Evolutionary conservation across 345 rosid species (phyloP).

Genomic region (Psidium friedrichsthalianum): DNA sequence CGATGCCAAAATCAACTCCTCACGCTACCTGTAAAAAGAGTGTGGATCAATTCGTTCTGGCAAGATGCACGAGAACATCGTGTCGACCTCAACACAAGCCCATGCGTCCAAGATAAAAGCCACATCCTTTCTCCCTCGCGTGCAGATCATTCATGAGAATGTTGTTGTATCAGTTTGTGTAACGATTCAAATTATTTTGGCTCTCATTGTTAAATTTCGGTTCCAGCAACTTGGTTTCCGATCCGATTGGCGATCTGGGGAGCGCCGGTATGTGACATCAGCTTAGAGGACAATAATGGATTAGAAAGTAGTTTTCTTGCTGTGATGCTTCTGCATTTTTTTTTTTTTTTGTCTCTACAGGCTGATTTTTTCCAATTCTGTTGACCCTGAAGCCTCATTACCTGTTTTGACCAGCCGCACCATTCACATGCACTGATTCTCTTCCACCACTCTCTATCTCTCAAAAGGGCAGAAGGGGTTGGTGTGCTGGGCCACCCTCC

Average conservation of each 20-base stretch:
- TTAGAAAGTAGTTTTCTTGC: neutral
- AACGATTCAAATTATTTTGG: neutral
- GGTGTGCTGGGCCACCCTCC: neutral
- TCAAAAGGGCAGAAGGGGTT: neutral
- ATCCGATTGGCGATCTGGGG: neutral
- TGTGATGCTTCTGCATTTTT: neutral
- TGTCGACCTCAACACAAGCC: neutral
- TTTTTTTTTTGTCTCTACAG: neutral
- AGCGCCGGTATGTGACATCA: neutral
- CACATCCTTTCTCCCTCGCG: neutral
- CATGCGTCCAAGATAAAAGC: neutral
- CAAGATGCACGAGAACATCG: neutral
- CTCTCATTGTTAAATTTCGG: neutral
- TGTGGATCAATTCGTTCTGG: neutral
- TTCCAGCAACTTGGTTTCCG: neutral
- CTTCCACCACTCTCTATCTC: neutral
- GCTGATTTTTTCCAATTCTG: neutral
- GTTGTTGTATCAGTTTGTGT: neutral
- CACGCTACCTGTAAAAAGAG: neutral
- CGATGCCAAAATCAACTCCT: neutral
- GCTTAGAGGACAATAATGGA: neutral
- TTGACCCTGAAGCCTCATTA: neutral
- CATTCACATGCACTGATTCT: neutral
- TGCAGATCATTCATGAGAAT: neutral
- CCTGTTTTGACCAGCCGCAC: neutral